Evolutionary conservation across 2,329 filamentous ascomycete genomes (phyloP).

Genomic region (Venturia aucupariae): DNA sequence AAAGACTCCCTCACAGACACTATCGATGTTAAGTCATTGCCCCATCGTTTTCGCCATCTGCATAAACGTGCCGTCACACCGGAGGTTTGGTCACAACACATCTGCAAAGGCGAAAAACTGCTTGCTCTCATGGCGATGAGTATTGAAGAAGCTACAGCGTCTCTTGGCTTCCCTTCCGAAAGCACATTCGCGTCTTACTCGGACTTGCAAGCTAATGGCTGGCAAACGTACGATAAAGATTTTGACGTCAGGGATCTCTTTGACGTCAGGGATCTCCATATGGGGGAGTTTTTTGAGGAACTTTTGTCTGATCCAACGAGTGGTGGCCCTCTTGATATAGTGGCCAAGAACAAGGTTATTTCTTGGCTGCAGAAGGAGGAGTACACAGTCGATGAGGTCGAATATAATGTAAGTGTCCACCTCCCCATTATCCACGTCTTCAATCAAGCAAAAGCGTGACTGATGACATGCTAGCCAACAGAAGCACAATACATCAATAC

Average conservation of each 20-base stretch:
- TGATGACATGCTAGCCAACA: background rate
- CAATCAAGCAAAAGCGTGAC: background rate
- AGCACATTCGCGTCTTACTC: background rate
- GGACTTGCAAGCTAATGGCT: background rate
- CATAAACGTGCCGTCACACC: background rate
- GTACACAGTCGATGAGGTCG: background rate
- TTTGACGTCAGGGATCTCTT: too few species aligned
- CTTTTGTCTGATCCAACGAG: background rate
- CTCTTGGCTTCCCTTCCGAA: background rate
- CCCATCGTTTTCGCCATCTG: background rate
- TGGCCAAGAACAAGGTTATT: background rate
- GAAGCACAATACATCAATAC: slow-evolving; percentile 1
- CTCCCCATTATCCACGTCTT: background rate
- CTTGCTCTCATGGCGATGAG: background rate
- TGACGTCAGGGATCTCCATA: background rate
- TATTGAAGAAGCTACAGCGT: background rate
- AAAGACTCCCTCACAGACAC: background rate
- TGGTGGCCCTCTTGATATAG: background rate
- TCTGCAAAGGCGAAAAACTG: background rate
- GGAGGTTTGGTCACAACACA: background rate
- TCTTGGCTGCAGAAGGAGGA: background rate
- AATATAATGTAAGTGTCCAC: background rate
- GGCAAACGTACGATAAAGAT: background rate
- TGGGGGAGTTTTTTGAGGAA: background rate
- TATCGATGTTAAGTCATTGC: too few species aligned